These are phyloP conservation scores for Pseudocercospora cruenta DNA, from an alignment of 2,329 filamentous ascomycete species.

Conservation along the genomic window DNA sequence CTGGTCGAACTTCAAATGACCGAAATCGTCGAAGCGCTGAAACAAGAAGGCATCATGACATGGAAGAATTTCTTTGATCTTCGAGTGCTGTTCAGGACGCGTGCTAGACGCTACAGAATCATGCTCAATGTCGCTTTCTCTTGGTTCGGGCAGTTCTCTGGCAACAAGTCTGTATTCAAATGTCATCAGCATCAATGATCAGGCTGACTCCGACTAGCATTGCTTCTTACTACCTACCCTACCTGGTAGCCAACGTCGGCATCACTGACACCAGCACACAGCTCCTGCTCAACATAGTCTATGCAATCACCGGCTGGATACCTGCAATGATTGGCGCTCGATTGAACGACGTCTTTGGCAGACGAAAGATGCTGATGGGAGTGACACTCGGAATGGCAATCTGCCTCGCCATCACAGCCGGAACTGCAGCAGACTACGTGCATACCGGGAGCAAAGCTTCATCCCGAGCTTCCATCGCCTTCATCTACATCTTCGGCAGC, in stretches of 20 bases:
- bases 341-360: slow-evolving; percentile 33
- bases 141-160: neutral
- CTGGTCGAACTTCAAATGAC: neutral
- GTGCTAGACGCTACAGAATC: neutral
- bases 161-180: neutral
- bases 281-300: slow-evolving; percentile 44
- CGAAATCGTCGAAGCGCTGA: neutral
- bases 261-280: slow-evolving; percentile 35
- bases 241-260: slow-evolving; percentile 24
- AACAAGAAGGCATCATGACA: neutral
- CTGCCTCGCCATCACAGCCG: slow-evolving; percentile 44
- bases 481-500: slow-evolving; percentile 21
- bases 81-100: neutral
- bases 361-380: slow-evolving; percentile 30
- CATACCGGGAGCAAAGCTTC: slow-evolving; percentile 23
- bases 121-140: neutral
- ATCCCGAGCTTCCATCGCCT: slow-evolving; percentile 16
- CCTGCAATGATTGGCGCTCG: slow-evolving; percentile 49
- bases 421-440: slow-evolving; percentile 11
- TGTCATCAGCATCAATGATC: neutral
- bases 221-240: neutral
- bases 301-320: slow-evolving; percentile 64
- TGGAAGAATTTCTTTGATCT: neutral
- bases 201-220: neutral
- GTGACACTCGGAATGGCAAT: slow-evolving; percentile 41